phyloP scores from a whole-genome alignment of 2,329 filamentous ascomycete species.

The Penicillium griseofulvum region DNA sequence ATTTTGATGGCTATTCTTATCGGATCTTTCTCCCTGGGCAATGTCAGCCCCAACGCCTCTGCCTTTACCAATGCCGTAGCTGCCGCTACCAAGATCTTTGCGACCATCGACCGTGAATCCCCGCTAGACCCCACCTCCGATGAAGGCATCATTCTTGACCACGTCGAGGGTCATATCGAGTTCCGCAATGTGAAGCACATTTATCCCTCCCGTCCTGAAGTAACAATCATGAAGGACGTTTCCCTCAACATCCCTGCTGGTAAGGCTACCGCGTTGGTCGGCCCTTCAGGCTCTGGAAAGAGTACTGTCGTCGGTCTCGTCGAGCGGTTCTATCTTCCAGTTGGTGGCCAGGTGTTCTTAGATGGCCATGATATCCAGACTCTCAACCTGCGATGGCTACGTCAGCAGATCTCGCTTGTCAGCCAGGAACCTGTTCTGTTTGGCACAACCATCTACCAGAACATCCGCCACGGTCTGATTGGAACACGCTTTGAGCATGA shows the following conservation, averaged over 20 bases:
- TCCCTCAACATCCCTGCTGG: slow-evolving; percentile 78
- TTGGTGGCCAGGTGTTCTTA: slow-evolving; percentile 72
- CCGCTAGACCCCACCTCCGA: slow-evolving; percentile 75
- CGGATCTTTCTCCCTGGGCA: slow-evolving; percentile 85
- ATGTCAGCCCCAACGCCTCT: slow-evolving; percentile 79
- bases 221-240: slow-evolving; percentile 82
- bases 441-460: slow-evolving; percentile 81
- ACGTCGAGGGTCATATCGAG: slow-evolving; percentile 74
- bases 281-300: slow-evolving; percentile 91
- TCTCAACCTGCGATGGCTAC: slow-evolving; percentile 84
- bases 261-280: slow-evolving; percentile 89
- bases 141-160: slow-evolving; percentile 68
- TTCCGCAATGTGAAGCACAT: slow-evolving; percentile 84
- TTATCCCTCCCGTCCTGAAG: slow-evolving; percentile 89
- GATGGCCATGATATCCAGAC: slow-evolving; percentile 79
- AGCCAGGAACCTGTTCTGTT: slow-evolving; percentile 93
- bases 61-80: slow-evolving; percentile 81
- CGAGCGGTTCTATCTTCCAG: slow-evolving; percentile 90
- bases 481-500: slow-evolving; percentile 74
- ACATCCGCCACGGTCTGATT: slow-evolving; percentile 87
- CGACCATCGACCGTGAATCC: slow-evolving; percentile 84
- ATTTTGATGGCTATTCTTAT: slow-evolving; percentile 91
- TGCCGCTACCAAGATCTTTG: slow-evolving; percentile 87
- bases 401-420: slow-evolving; percentile 88
- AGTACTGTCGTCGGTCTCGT: slow-evolving; percentile 90